Evolutionary conservation across 176 grass and related monocot genomes (phyloP).

Genomic region (Raddia distichophylla): DNA sequence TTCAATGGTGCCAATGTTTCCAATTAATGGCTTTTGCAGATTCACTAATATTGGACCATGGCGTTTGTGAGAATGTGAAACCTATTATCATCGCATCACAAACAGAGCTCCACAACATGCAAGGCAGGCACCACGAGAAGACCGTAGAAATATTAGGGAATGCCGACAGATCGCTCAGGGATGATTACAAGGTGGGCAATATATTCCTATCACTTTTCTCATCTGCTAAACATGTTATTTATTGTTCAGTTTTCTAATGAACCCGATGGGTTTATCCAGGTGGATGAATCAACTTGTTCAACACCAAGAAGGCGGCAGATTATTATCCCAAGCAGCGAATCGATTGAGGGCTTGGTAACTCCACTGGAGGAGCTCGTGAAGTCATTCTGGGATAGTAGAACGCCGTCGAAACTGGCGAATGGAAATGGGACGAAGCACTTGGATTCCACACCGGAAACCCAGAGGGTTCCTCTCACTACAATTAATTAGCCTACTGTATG

Average conservation of each 20-base stretch:
- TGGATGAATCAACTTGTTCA: slow-evolving; percentile 73
- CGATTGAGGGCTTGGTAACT: slow-evolving; percentile 60
- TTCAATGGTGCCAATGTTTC: not conserved
- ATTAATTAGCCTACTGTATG: slow-evolving; percentile 48
- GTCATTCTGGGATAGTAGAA: slow-evolving; percentile 59
- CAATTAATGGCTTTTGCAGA: slow-evolving; percentile 15
- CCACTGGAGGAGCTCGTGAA: slow-evolving; percentile 67
- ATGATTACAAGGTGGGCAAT: slow-evolving; percentile 64
- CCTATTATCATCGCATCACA: slow-evolving; percentile 36
- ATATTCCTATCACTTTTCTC: not conserved
- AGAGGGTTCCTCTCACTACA: slow-evolving; percentile 63
- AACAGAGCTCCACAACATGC: slow-evolving; percentile 51
- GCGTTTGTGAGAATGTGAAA: slow-evolving; percentile 47
- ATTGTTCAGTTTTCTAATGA: not conserved
- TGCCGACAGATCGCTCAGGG: slow-evolving; percentile 49
- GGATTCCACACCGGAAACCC: slow-evolving; percentile 36
- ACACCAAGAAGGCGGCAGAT: slow-evolving; percentile 54
- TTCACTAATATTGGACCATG: slow-evolving; percentile 52
- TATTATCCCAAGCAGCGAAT: slow-evolving; percentile 53
- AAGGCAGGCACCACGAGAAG: slow-evolving; percentile 54
- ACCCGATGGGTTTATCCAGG: slow-evolving; percentile 34
- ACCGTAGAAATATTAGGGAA: slow-evolving; percentile 53
- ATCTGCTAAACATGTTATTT: not conserved
- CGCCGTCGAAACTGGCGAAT: slow-evolving; percentile 40
- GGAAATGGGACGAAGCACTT: slow-evolving; percentile 53